phyloP scores from a whole-genome alignment of 2,329 filamentous ascomycete genomes.

The Apiospora hydei region DNA sequence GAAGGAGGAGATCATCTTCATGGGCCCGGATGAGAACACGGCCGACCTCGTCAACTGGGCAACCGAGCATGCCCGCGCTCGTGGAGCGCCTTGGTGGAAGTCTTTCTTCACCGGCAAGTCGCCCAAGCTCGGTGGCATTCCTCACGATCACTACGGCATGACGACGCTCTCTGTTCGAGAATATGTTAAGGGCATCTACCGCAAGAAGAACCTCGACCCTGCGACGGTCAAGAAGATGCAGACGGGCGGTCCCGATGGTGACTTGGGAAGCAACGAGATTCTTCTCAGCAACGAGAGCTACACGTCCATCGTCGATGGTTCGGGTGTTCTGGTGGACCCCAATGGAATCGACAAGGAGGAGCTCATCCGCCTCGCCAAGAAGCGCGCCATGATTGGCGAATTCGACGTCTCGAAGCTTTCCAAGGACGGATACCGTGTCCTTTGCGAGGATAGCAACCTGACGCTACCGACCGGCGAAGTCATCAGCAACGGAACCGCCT shows the following conservation, averaged over 20 bases:
- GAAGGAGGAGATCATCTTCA: conserved; percentile 96
- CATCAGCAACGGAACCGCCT: conserved; percentile 88
- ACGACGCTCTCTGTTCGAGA: conserved; percentile 95
- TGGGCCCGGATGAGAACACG: conserved; percentile 99
- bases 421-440: conserved; percentile 84
- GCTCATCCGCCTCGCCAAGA: conserved; percentile 82
- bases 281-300: conserved; percentile 96
- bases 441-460: conserved; percentile 90
- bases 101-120: conserved; percentile 99
- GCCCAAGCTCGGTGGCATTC: conserved; percentile 93
- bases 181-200: conserved; percentile 95
- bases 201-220: conserved; percentile 90
- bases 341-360: conserved; percentile 87
- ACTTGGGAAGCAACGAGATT: conserved; percentile 97
- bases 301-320: conserved; percentile 92
- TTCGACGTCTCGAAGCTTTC: conserved; percentile 89
- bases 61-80: conserved; percentile 87
- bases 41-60: conserved; percentile 98
- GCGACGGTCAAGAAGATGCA: conserved; percentile 90
- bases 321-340: conserved; percentile 92
- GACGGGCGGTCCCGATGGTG: conserved; percentile 95
- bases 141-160: conserved; percentile 97
- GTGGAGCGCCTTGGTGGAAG: conserved; percentile 98
- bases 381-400: conserved; percentile 86
- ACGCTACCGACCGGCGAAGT: conserved; percentile 88